A percentile compares a stretch with the other conserved stretches of the same genome.
These are phyloP conservation scores for Closterium sp. DNA, from an alignment of 139 green algal species.

Conservation along the genomic window DNA sequence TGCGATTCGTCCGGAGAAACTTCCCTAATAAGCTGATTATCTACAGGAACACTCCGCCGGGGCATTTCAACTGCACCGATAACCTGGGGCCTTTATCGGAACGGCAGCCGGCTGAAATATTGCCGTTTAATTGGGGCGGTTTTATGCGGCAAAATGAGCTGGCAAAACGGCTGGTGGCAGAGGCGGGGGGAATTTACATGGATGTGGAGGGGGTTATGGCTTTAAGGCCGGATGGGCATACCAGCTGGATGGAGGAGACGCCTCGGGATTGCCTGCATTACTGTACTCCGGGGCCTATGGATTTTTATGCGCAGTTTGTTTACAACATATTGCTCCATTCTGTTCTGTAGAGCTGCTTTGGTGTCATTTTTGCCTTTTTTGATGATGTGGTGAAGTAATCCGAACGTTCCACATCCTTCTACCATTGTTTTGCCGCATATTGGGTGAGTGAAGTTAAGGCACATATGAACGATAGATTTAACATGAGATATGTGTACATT, in stretches of 20 bases:
- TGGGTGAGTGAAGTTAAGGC: too few species aligned
- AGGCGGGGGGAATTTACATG: neutral
- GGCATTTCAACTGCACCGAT: neutral
- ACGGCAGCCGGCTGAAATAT: neutral
- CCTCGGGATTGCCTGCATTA: neutral
- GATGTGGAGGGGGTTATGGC: neutral
- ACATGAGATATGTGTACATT: too few species aligned
- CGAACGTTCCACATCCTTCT: too few species aligned
- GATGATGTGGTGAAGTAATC: neutral
- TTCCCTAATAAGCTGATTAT: neutral
- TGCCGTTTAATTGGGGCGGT: neutral
- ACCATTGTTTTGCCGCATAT: too few species aligned
- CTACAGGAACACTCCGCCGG: neutral
- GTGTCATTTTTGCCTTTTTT: too few species aligned
- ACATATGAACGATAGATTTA: too few species aligned
- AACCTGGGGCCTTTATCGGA: neutral
- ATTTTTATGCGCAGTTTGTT: neutral
- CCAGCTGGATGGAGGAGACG: neutral
- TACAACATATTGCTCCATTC: constrained; percentile 2
- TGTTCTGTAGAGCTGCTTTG: neutral
- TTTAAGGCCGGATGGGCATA: neutral
- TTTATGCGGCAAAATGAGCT: constrained; percentile 3
- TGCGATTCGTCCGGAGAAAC: neutral
- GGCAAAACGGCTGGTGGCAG: neutral
- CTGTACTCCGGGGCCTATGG: neutral